Base-by-base conservation (phyloP, 176 grass and related monocot genomes). In the Otatea glauca region DNA sequence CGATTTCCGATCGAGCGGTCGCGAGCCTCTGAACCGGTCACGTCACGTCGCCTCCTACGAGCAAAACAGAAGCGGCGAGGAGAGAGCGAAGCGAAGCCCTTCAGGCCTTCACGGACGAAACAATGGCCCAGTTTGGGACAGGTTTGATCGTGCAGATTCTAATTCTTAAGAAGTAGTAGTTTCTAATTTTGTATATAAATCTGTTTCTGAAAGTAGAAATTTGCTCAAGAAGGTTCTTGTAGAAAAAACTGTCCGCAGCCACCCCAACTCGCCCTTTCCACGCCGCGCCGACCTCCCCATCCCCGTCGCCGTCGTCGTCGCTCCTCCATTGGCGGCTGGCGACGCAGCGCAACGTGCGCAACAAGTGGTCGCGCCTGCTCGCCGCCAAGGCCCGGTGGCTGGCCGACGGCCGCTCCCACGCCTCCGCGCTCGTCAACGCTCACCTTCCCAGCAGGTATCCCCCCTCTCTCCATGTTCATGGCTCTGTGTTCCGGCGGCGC, bases 261-360 rank as follows among this genome's bases (percentile, higher is more conserved):
- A 91, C 87, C 53, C 61, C 87, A 12, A 43, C 59, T 38, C 78
- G 61, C 24, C 59, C 49, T 70, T 47, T 53, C 43, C 76, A 53
- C 27, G 21, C 65, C 4, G 13, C 76, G 17, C 50, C 82, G 5
- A 24, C 70, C 5, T 89, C 89, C 2, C 66, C 56, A 48, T 82
- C 65, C 6, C 60, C 80, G 5, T 88, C 84, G 9, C 76, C 89
- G 14, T 88, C 79, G 3, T 87, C 89, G 23, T 87, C 89, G 23
- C 80, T 88, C 34, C 86, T 90, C 74, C 74, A 81, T 63, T 99
- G 96, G 93, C 62, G 90, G 53, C 70, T 83, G 29, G 89, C 83
- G 56, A 91, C 89, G n/a, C 93, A 86, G 83, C 88, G 89, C 23
- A 98, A 94, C 80, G 41, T 94, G 20, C 87, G 87, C 62, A 98